Percentiles rank a stretch among this genome's conserved stretches.
Evolutionary conservation across 1,284 basidiomycete species (phyloP).

Genomic region (Takashimella tepidaria): DNA sequence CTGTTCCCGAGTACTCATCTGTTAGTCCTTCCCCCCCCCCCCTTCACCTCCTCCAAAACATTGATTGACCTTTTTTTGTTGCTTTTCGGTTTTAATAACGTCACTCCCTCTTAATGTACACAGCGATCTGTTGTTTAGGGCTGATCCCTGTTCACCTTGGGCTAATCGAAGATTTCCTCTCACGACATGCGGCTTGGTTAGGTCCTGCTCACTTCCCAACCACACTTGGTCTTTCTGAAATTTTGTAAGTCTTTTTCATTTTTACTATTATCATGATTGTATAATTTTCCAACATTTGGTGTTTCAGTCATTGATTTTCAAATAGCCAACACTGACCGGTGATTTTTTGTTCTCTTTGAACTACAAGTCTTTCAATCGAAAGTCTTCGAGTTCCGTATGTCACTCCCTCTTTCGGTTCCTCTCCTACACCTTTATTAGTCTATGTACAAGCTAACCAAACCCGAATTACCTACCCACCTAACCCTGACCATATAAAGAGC

Average conservation of each 20-base stretch:
- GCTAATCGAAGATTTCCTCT: background rate
- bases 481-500: too few relatives aligned
- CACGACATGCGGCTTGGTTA: conserved; percentile 12
- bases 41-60: background rate
- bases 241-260: conserved; percentile 17
- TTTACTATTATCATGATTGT: background rate
- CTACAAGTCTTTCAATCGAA: conserved; percentile 20
- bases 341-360: background rate
- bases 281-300: too few relatives aligned
- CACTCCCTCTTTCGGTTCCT: too few relatives aligned
- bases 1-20: conserved; percentile 15
- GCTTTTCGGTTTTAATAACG: too few relatives aligned
- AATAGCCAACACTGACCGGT: too few relatives aligned
- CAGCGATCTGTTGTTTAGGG: background rate
- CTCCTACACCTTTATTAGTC: too few relatives aligned
- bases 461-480: too few relatives aligned
- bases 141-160: background rate
- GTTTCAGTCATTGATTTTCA: too few relatives aligned
- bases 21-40: background rate
- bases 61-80: too few relatives aligned
- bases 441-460: background rate
- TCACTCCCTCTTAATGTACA: background rate
- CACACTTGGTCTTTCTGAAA: conserved; percentile 18
- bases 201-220: conserved; percentile 32
- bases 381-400: conserved; percentile 26